Percentiles rank a stretch among this genome's conserved stretches.
Conservation (phyloP, 2,329 filamentous ascomycete genomes). For the Neocucurbitaria cava region DNA sequence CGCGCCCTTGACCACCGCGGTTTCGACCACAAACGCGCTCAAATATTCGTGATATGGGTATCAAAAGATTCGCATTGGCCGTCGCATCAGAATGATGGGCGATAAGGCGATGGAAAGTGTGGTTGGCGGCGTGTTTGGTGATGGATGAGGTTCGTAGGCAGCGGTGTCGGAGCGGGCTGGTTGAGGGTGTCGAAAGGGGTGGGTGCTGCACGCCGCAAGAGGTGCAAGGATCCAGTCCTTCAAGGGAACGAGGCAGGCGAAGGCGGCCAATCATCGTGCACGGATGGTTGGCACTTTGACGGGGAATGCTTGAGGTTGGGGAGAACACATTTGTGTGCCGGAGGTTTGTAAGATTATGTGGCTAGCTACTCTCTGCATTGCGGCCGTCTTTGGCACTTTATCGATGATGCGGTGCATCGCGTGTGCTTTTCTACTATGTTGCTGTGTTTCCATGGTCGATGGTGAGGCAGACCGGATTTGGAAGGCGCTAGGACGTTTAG, state of each 20-base stretch:
- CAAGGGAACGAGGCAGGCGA: conserved; percentile 5
- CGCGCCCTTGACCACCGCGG: conserved; percentile 23
- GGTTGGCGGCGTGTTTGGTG: conserved; percentile 20
- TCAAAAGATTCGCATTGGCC: conserved; percentile 35
- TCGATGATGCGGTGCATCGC: background rate
- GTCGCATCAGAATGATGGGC: conserved; percentile 29
- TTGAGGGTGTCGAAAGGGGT: conserved; percentile 21
- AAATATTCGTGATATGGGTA: conserved; percentile 39
- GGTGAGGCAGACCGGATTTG: conserved; percentile 1
- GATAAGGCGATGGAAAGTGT: conserved; percentile 29
- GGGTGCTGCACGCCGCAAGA: conserved; percentile 1
- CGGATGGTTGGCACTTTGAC: conserved; percentile 2
- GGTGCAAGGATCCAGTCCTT: conserved; percentile 17
- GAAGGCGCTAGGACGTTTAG: conserved; percentile 7
- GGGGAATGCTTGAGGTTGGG: conserved; percentile 5
- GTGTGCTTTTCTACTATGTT: conserved; percentile 3
- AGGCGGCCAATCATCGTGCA: conserved; percentile 12
- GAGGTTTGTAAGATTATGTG: background rate
- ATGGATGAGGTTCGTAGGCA: conserved; percentile 19
- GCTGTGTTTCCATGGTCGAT: conserved; percentile 14
- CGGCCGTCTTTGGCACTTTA: background rate
- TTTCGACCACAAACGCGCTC: conserved; percentile 33
- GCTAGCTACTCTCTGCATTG: background rate
- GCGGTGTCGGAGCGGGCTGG: conserved; percentile 16
- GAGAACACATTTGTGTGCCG: too few species aligned